phyloP scores from a whole-genome alignment of 176 grass and related monocot species.

The Eleusine indica region DNA sequence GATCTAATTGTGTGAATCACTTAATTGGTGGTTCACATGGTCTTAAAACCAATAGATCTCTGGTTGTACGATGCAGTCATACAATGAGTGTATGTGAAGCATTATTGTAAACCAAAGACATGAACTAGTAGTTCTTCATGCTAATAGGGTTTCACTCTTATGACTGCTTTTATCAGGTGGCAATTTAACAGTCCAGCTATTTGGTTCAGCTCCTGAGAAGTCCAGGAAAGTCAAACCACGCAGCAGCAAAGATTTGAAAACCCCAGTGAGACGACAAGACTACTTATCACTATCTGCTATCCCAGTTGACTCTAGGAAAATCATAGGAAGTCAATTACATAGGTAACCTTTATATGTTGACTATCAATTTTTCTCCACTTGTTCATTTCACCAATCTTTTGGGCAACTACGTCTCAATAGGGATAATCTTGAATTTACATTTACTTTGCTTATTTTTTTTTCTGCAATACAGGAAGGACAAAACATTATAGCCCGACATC shows the following conservation, averaged over 20 bases:
- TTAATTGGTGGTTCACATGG: too few species aligned
- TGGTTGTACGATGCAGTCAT: too few species aligned
- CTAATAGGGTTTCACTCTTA: constrained; percentile 17
- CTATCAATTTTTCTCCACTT: background rate
- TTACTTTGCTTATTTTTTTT: constrained; percentile 1
- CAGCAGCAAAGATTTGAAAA: constrained; percentile 29
- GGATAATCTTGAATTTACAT: background rate
- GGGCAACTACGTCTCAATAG: background rate
- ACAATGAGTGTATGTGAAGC: too few species aligned
- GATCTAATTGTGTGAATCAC: too few species aligned
- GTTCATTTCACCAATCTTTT: background rate
- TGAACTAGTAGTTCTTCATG: constrained; percentile 7
- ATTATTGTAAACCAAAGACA: too few species aligned
- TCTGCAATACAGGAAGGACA: constrained; percentile 46
- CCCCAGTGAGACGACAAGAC: constrained; percentile 56
- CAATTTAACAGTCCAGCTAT: constrained; percentile 80
- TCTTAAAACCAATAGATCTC: too few species aligned
- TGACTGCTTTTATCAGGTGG: constrained; percentile 56
- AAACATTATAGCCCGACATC: constrained; percentile 34
- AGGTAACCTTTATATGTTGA: constrained; percentile 52
- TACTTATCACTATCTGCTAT: constrained; percentile 64
- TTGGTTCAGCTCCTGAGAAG: constrained; percentile 60
- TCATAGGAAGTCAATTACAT: constrained; percentile 54
- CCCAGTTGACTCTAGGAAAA: constrained; percentile 69
- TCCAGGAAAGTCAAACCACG: constrained; percentile 40